Evolutionary conservation across 371 early-diverging fungal species (phyloP).

Genomic region (Parasitella parasitica): DNA sequence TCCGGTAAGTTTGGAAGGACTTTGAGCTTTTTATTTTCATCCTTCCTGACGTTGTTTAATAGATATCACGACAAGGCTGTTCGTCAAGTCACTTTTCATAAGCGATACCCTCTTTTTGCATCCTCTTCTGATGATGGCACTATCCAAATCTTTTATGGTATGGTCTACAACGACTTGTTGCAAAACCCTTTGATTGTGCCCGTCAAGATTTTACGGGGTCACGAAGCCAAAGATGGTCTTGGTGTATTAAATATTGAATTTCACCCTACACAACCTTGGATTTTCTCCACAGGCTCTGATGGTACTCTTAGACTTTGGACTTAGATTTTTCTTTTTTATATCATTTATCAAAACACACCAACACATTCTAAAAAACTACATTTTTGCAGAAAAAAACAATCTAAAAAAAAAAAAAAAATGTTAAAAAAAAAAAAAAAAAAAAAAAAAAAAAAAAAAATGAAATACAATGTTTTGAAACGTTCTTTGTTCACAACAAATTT

Average conservation of each 20-base stretch:
- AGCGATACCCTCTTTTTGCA: constrained; percentile 92
- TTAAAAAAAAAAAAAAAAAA: too few relatives aligned
- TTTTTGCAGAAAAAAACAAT: neutral
- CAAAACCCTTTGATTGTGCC: constrained; percentile 97
- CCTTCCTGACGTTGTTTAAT: too few relatives aligned
- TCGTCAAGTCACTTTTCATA: constrained; percentile 85
- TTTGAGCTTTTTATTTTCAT: neutral
- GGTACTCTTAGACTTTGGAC: constrained; percentile 79
- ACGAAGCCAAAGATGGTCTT: constrained; percentile 68
- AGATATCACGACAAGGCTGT: constrained; percentile 89
- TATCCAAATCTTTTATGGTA: constrained; percentile 95
- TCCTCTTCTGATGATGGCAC: constrained; percentile 92
- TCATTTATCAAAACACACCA: neutral
- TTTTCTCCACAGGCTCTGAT: constrained; percentile 82
- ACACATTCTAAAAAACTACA: neutral
- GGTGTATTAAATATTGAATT: constrained; percentile 84
- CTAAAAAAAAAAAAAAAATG: too few relatives aligned
- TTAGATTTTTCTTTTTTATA: constrained; percentile 28
- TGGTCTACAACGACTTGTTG: constrained; percentile 92
- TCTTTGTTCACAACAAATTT: too few relatives aligned
- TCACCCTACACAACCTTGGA: constrained; percentile 97
- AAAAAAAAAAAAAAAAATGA: too few relatives aligned
- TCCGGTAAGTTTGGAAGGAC: constrained; percentile 65
- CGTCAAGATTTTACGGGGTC: constrained; percentile 90
- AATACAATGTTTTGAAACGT: too few relatives aligned